Evolutionary conservation across 2,329 filamentous ascomycete species (phyloP).

Genomic region (Ophiostoma sp.): DNA sequence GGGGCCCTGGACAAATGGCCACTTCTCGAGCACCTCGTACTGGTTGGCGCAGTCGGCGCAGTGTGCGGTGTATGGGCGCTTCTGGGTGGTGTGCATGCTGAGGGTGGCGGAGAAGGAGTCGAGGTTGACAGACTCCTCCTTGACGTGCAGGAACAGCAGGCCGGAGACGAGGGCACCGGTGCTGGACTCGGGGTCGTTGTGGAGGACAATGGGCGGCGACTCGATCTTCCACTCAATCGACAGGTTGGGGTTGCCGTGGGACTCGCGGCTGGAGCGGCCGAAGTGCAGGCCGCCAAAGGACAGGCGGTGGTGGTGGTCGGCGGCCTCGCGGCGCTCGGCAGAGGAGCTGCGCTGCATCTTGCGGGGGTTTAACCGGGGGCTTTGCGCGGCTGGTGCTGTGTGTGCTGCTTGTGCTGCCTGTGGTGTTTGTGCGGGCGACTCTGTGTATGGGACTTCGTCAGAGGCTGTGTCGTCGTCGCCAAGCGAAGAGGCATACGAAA

Average conservation of each 20-base stretch:
- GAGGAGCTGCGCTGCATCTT: slow-evolving; percentile 25
- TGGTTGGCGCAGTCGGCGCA: slow-evolving; percentile 72
- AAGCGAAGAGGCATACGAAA: slow-evolving; percentile 36
- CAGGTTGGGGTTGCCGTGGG: slow-evolving; percentile 38
- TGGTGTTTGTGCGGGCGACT: not conserved
- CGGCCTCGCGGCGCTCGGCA: slow-evolving; percentile 26
- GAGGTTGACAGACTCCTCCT: slow-evolving; percentile 60
- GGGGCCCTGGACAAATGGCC: slow-evolving; percentile 65
- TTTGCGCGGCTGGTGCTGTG: not conserved
- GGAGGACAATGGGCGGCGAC: slow-evolving; percentile 80
- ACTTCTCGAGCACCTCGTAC: slow-evolving; percentile 67
- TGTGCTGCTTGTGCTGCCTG: not conserved
- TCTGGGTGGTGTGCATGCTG: slow-evolving; percentile 64
- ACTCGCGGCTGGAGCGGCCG: slow-evolving; percentile 40
- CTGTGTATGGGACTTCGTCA: slow-evolving; percentile 9
- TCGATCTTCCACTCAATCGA: slow-evolving; percentile 61
- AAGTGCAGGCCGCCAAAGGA: slow-evolving; percentile 41
- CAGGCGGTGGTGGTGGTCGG: slow-evolving; percentile 36
- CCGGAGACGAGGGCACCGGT: slow-evolving; percentile 82
- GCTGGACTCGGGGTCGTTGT: slow-evolving; percentile 67
- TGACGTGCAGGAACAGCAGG: slow-evolving; percentile 68
- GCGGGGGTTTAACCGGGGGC: slow-evolving; percentile 3
- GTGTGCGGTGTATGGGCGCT: slow-evolving; percentile 73
- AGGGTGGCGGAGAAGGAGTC: slow-evolving; percentile 69
- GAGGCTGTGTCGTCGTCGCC: slow-evolving; percentile 32